These are phyloP conservation scores for Thielaviopsis populi DNA, from an alignment of 2,329 filamentous ascomycete genomes.

Conservation along the genomic window DNA sequence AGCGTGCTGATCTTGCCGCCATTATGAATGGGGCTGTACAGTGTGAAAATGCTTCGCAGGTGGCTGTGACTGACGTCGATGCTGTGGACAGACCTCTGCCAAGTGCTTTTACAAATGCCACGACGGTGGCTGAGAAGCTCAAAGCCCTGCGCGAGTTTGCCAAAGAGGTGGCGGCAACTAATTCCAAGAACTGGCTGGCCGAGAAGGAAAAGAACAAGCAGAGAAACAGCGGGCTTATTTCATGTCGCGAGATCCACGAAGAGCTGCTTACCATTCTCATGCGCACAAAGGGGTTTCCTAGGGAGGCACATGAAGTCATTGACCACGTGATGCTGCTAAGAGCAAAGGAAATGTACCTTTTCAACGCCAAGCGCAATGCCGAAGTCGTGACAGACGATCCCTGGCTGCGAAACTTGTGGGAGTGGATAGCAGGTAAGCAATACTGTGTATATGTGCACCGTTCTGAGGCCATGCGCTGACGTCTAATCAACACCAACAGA, in stretches of 20 bases:
- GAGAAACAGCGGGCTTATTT: conserved; percentile 23
- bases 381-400: conserved; percentile 54
- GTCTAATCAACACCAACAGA: conserved; percentile 26
- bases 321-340: conserved; percentile 46
- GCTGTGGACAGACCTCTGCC: conserved; percentile 27
- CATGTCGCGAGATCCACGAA: conserved; percentile 45
- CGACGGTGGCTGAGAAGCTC: conserved; percentile 35
- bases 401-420: conserved; percentile 68
- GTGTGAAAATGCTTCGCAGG: not conserved
- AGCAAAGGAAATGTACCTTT: conserved; percentile 46
- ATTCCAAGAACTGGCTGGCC: conserved; percentile 3
- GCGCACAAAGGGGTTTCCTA: conserved; percentile 33
- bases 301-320: conserved; percentile 36
- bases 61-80: conserved; percentile 25
- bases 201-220: conserved; percentile 15
- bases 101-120: conserved; percentile 28
- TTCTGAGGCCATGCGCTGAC: not conserved
- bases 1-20: conserved; percentile 30
- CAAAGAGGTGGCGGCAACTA: conserved; percentile 6
- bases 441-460: conserved; percentile 18
- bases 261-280: conserved; percentile 33
- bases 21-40: conserved; percentile 30
- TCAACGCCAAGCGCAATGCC: conserved; percentile 50
- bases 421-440: conserved; percentile 49
- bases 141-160: conserved; percentile 30